A percentile compares a stretch with the other conserved stretches of the same genome.
phyloP scores from a whole-genome alignment of 1,284 basidiomycete species.

The Tausonia pullulans region DNA sequence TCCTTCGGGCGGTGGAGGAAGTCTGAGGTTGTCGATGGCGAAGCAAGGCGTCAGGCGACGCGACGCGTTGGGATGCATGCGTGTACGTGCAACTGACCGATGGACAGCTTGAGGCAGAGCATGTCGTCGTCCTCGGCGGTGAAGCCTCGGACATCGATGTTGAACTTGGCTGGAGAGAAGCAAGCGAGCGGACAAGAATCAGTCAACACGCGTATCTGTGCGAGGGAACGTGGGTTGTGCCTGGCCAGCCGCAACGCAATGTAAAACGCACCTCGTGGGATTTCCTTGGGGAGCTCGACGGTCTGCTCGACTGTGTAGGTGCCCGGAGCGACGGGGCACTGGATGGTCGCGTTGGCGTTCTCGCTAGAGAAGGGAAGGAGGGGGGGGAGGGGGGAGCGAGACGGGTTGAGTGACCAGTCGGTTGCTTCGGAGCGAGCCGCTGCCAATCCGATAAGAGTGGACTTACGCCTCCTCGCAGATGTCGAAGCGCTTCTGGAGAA shows the following conservation, averaged over 20 bases:
- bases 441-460: neutral
- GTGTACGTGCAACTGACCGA: conserved; percentile 32
- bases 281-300: conserved; percentile 74
- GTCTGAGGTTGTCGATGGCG: neutral
- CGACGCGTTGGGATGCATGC: neutral
- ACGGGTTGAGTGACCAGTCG: neutral
- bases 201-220: neutral
- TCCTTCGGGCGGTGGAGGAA: conserved; percentile 1
- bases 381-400: neutral
- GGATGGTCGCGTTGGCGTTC: conserved; percentile 55
- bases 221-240: neutral
- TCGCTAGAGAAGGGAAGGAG: conserved; percentile 31
- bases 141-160: conserved; percentile 57
- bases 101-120: conserved; percentile 65
- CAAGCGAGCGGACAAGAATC: neutral
- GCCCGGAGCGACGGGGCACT: conserved; percentile 67
- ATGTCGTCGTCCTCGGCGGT: conserved; percentile 67
- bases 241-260: too few relatives aligned
- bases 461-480: conserved; percentile 86
- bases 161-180: conserved; percentile 62
- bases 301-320: conserved; percentile 61
- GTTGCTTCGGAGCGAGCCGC: neutral
- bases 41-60: neutral
- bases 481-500: conserved; percentile 70
- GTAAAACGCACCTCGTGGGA: conserved; percentile 59